Evolutionary conservation across 805 yeast species (phyloP), one percentile per base, ranked within the genome.

Genomic region (Saturnispora silvae): DNA sequence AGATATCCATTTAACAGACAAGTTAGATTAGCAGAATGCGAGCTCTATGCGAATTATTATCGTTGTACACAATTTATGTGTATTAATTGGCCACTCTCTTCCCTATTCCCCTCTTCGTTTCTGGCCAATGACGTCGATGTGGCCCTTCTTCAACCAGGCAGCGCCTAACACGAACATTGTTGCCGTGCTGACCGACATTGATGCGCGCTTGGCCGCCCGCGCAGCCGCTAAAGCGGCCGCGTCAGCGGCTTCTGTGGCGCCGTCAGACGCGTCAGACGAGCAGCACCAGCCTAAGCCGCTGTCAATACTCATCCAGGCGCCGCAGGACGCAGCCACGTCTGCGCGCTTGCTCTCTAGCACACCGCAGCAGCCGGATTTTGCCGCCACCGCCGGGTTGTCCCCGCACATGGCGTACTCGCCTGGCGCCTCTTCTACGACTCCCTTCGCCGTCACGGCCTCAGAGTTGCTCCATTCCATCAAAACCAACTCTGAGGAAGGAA

Each of bases 61-160:
- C 18, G 25, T 16, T 13, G 19, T 9, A 15, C 35, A 28, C 29
- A 15, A 31, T 6, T 16, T 20, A 20, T 28, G 15, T 22, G n/a
- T n/a, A n/a, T n/a, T n/a, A n/a, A n/a, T n/a, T n/a, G n/a, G n/a
- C n/a, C n/a, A n/a, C n/a, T n/a, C n/a, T n/a, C n/a, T n/a, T n/a
- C n/a, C n/a, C n/a, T n/a, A n/a, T n/a, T n/a, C n/a, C n/a, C n/a
- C n/a, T n/a, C n/a, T n/a, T n/a, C n/a, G n/a, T n/a, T n/a, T n/a
- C n/a, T n/a, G 37, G 34, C 44, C 7, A 22, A 57, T 59, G 61
- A 57, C 62, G 31, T 56, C 59, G 35, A 59, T 60, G 37, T 60
- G 65, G 65, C 64, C 65, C 6, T 60, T 60, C 42, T 60, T 59
- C 49, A 58, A 60, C 41, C 45, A 53, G 18, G 53, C 63, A 5